phyloP scores from a whole-genome alignment of 345 rosid genomes.

The Kernera saxatilis region DNA sequence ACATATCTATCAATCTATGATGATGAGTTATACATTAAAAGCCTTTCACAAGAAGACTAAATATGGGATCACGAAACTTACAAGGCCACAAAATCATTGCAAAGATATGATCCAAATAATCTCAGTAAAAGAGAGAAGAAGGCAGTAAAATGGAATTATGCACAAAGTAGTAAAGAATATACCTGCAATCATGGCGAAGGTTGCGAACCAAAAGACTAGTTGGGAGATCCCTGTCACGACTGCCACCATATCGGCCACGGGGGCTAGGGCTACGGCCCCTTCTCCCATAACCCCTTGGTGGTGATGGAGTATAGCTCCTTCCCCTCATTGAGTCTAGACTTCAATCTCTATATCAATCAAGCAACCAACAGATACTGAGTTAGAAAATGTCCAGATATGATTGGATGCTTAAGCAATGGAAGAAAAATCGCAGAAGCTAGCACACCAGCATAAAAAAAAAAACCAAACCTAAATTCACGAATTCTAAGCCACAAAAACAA shows the following conservation, averaged over 20 bases:
- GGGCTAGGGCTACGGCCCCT: constrained; percentile 88
- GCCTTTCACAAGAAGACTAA: background rate
- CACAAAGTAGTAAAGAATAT: background rate
- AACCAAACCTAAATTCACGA: background rate
- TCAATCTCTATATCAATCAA: background rate
- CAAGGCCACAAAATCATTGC: background rate
- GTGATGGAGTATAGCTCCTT: constrained; percentile 82
- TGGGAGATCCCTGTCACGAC: constrained; percentile 81
- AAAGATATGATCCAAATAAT: background rate
- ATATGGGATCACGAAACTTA: background rate
- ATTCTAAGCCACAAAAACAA: background rate
- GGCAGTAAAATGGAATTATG: background rate
- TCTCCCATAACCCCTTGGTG: constrained; percentile 76
- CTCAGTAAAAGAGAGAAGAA: background rate
- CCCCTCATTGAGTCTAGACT: constrained; percentile 63
- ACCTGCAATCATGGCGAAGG: constrained; percentile 98
- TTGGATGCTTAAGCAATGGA: background rate
- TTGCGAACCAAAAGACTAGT: constrained; percentile 96
- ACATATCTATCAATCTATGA: background rate
- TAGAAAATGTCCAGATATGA: background rate
- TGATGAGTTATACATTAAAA: background rate
- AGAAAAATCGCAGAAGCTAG: background rate
- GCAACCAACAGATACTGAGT: background rate
- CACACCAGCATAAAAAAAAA: background rate
- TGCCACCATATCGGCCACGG: constrained; percentile 63